Conservation (phyloP, 306 rosid genomes). For the Ormosia semicastrata region DNA sequence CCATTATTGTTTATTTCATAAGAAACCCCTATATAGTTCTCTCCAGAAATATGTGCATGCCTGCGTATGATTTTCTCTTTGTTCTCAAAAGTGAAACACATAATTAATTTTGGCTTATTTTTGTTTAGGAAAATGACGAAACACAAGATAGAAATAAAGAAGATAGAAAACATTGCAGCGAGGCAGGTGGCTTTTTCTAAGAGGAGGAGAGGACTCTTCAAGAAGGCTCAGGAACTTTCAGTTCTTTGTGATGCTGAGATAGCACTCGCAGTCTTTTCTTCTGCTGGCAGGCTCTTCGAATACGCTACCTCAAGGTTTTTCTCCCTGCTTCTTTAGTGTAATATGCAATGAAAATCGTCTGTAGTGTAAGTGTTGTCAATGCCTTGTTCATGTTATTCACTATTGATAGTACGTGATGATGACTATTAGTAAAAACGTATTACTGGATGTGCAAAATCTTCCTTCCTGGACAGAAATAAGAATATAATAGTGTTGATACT, state of each 20-base stretch:
- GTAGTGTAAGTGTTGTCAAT: background rate
- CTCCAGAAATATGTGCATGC: too few species aligned
- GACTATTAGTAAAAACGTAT: background rate
- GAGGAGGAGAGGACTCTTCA: constrained; percentile 46
- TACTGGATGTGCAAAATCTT: background rate
- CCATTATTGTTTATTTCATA: background rate
- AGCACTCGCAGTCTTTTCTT: constrained; percentile 39
- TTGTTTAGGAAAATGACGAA: constrained; percentile 26
- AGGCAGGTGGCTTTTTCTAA: constrained; percentile 49
- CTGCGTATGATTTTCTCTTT: background rate
- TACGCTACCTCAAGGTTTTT: constrained; percentile 42
- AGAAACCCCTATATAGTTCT: background rate
- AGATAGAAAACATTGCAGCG: constrained; percentile 41
- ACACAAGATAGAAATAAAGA: constrained; percentile 42
- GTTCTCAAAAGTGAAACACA: background rate
- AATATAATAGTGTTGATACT: background rate
- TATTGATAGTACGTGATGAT: background rate
- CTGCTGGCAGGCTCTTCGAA: constrained; percentile 41
- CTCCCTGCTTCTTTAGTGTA: background rate
- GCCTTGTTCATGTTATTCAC: background rate
- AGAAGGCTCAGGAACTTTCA: constrained; percentile 52
- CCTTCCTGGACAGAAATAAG: background rate
- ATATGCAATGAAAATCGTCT: background rate
- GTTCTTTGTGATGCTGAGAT: constrained; percentile 51
- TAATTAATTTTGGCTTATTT: background rate